Evolutionary conservation across 306 rosid species (phyloP).

Genomic region (Canavalia ensiformis): DNA sequence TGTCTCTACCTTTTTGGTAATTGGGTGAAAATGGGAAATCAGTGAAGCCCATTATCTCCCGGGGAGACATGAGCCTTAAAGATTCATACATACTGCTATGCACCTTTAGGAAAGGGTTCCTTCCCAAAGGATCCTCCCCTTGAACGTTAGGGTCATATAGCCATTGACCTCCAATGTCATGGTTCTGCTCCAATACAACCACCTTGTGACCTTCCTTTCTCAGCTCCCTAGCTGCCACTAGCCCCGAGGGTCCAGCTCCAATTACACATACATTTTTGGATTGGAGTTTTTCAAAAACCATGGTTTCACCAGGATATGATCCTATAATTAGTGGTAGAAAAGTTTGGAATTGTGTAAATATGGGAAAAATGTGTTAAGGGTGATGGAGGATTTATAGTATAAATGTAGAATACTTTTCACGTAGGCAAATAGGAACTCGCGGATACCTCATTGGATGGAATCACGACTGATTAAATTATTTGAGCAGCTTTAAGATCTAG

Average conservation of each 20-base stretch:
- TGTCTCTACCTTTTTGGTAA: conserved; percentile 61
- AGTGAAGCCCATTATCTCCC: conserved; percentile 79
- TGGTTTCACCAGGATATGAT: conserved; percentile 19
- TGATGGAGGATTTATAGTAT: too few species aligned
- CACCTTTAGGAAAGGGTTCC: conserved; percentile 55
- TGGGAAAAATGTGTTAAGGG: background rate
- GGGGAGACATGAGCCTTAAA: conserved; percentile 66
- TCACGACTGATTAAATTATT: too few species aligned
- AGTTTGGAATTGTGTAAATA: background rate
- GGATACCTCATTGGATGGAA: too few species aligned
- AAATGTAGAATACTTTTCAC: too few species aligned
- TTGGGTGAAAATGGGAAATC: conserved; percentile 74
- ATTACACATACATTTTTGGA: conserved; percentile 71
- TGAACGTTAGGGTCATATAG: conserved; percentile 74
- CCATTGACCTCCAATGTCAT: conserved; percentile 90
- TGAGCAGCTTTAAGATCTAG: too few species aligned
- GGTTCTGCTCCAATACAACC: conserved; percentile 71
- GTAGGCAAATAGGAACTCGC: too few species aligned
- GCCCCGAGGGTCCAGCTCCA: conserved; percentile 88
- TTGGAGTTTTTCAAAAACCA: conserved; percentile 55
- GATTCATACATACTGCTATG: conserved; percentile 76
- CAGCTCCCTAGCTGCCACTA: conserved; percentile 77
- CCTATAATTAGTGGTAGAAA: too few species aligned
- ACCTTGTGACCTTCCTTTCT: conserved; percentile 75
- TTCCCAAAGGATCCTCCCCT: conserved; percentile 69